Conservation (phyloP, 495 filamentous ascomycete genomes). For the Penicilliopsis zonata region DNA sequence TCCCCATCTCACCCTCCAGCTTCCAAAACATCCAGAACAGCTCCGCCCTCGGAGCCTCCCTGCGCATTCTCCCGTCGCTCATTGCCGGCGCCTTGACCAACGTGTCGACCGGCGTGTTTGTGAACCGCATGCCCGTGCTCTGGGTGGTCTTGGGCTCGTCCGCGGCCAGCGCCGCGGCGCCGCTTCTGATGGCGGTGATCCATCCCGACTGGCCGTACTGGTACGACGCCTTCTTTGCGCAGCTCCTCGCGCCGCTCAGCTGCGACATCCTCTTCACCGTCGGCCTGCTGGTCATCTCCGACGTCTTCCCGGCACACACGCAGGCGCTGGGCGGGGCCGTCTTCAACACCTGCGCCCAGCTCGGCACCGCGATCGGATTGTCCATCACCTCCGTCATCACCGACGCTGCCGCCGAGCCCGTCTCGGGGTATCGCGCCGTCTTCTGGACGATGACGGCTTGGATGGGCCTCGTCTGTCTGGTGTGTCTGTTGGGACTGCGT, state of each 20-base stretch:
- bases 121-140: constrained; percentile 41
- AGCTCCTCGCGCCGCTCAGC: constrained; percentile 8
- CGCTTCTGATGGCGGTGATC: too few relatives aligned
- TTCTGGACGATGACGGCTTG: too few relatives aligned
- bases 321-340: constrained; percentile 8
- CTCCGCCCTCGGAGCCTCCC: constrained; percentile 61
- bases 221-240: too few relatives aligned
- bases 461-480: too few relatives aligned
- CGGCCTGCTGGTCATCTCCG: constrained; percentile 12
- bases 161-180: constrained; percentile 9
- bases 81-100: constrained; percentile 37
- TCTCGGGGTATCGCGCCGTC: too few relatives aligned
- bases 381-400: too few relatives aligned
- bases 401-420: too few relatives aligned
- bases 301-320: constrained; percentile 22
- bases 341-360: constrained; percentile 14
- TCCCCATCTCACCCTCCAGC: constrained; percentile 77
- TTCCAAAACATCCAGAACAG: constrained; percentile 86
- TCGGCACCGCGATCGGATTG: too few relatives aligned
- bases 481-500: too few relatives aligned
- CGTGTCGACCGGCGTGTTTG: constrained; percentile 34
- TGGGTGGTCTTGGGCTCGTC: constrained; percentile 20
- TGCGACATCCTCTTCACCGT: constrained; percentile 24
- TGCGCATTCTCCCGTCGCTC: constrained; percentile 55
- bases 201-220: too few relatives aligned